phyloP scores from a whole-genome alignment of 495 filamentous ascomycete genomes.

The Letharia columbiana region DNA sequence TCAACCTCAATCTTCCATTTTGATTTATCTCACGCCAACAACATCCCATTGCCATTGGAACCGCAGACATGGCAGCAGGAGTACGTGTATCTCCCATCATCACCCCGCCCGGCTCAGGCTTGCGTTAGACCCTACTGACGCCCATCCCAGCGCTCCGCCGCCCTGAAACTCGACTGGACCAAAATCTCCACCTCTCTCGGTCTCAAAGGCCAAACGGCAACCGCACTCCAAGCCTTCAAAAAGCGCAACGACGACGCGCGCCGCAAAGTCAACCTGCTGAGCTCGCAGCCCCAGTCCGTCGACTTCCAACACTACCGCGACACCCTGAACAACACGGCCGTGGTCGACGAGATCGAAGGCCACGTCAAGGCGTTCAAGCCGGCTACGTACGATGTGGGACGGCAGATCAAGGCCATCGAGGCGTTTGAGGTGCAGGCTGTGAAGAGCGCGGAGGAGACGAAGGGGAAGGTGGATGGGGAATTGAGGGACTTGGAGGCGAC shows the following conservation, averaged over 20 bases:
- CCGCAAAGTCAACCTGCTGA: conserved; percentile 74
- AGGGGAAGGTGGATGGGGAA: conserved; percentile 88
- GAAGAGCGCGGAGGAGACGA: conserved; percentile 93
- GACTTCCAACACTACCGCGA: conserved; percentile 91
- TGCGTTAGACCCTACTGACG: conserved; percentile 18
- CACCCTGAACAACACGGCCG: conserved; percentile 84
- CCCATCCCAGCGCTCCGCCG: conserved; percentile 76
- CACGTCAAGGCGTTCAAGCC: conserved; percentile 86
- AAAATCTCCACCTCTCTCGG: conserved; percentile 86
- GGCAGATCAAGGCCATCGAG: conserved; percentile 96
- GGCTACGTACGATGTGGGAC: conserved; percentile 73
- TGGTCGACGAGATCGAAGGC: conserved; percentile 95
- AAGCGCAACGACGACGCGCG: conserved; percentile 99
- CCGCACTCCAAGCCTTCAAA: conserved; percentile 91
- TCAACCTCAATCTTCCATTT: conserved; percentile 30
- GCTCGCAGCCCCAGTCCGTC: conserved; percentile 68
- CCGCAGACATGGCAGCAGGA: conserved; percentile 79
- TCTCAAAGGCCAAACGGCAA: conserved; percentile 86
- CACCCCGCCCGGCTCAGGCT: not conserved
- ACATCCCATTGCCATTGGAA: conserved; percentile 26
- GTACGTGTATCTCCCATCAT: not conserved
- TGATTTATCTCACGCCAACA: conserved; percentile 36
- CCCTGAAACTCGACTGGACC: conserved; percentile 98
- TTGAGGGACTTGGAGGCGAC: conserved; percentile 86
- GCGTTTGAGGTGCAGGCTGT: conserved; percentile 94